Base-by-base conservation (phyloP, 495 filamentous ascomycete species). In the Aspergillus bertholletiae region DNA sequence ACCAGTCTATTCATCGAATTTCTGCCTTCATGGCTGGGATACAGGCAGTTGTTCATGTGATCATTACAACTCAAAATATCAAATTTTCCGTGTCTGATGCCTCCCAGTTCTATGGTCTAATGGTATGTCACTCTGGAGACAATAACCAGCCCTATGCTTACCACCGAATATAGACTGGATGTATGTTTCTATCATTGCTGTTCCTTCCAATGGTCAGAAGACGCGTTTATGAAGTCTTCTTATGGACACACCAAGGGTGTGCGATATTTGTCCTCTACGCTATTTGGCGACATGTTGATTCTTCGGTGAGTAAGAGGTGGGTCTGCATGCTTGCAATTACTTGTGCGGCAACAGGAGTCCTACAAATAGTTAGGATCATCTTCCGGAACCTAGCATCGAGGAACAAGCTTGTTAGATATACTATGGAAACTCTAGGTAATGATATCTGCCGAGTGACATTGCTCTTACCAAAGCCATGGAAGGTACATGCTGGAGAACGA, bases 401-500 rank as follows among this genome's bases (percentile, higher is more conserved):
- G 9, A 59, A 22, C 30, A 48, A 45, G 15, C 26, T 34, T 12
- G 40, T 59, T 5, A 23, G 45, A 34, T 18, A 59, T 13, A 54
- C 2, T 24, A 40, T 63, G n/a, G 11, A 37, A 28, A 30, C 26
- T 1, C 46, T 46, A 40, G 17, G 20, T 3, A 47, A 53, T 17
- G 40, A 63, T 46, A 37, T 60, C 27, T 47, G 32, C 17, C 51
- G 43, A 18, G 56, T 56, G 1, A 50, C 17, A 7, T 24, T 73
- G 17, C 59, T 39, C n/a, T 54, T 71, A 20, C 66, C 55, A 15
- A 52, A 59, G 45, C 65, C 55, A 11, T 74, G 60, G 69, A 22
- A 13, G 7, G 52, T 72, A 13, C 53, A 45, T 15, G 66, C 66
- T 9, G 58, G 71, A 9, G 46, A 74, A 45, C 61, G 55, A 7